Percentiles rank a stretch among this genome's conserved stretches.
phyloP scores from a whole-genome alignment of 768 basidiomycete species.

The Neoboletus magnificus region DNA sequence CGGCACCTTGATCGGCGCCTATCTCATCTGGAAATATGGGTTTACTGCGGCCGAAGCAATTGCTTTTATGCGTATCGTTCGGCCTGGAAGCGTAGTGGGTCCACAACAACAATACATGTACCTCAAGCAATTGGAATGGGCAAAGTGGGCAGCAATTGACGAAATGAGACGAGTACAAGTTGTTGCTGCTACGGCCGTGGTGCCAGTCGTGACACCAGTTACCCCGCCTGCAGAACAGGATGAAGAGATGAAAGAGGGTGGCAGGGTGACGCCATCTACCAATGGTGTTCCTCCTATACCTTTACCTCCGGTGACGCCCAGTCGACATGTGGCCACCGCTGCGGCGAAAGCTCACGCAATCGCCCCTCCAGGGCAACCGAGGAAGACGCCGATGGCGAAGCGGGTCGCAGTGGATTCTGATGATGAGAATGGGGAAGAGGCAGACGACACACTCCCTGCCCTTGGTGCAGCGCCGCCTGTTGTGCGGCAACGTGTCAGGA shows the following conservation, averaged over 20 bases:
- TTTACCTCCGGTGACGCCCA: slow-evolving; percentile 78
- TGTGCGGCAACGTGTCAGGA: slow-evolving; percentile 34
- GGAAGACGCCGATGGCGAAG: slow-evolving; percentile 83
- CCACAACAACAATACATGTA: slow-evolving; percentile 95
- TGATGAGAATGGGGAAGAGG: slow-evolving; percentile 55
- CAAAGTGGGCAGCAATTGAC: slow-evolving; percentile 88
- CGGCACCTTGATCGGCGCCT: slow-evolving; percentile 95
- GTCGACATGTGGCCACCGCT: slow-evolving; percentile 68
- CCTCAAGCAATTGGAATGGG: slow-evolving; percentile 91
- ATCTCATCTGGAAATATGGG: slow-evolving; percentile 97
- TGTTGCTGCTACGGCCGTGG: slow-evolving; percentile 39
- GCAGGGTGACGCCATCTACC: slow-evolving; percentile 33
- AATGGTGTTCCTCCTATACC: slow-evolving; percentile 22
- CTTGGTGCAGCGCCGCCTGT: slow-evolving; percentile 48
- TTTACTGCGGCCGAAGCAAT: slow-evolving; percentile 96
- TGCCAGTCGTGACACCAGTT: slow-evolving; percentile 62
- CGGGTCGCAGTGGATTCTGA: slow-evolving; percentile 65
- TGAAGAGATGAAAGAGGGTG: slow-evolving; percentile 53
- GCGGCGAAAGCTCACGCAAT: slow-evolving; percentile 69
- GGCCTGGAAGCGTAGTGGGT: slow-evolving; percentile 91
- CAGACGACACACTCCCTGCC: slow-evolving; percentile 61
- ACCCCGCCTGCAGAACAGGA: slow-evolving; percentile 79
- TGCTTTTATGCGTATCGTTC: slow-evolving; percentile 96
- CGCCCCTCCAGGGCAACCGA: slow-evolving; percentile 77
- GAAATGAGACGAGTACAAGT: slow-evolving; percentile 53